Conservation (phyloP, 2,329 filamentous ascomycete genomes). For the Helminthosporium solani region DNA sequence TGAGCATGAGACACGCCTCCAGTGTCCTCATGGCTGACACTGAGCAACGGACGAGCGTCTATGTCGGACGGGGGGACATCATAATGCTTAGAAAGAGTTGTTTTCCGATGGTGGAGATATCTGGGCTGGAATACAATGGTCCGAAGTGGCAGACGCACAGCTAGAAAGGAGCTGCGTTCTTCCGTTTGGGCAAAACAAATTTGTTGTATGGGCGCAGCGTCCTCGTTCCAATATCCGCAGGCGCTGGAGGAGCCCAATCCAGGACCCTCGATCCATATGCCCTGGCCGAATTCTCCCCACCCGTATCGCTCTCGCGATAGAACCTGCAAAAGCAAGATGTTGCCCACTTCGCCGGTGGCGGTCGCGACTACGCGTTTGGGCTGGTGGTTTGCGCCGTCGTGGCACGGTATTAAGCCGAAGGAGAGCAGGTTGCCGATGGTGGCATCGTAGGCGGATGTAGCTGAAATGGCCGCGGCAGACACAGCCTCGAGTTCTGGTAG, state of each 20-base stretch:
- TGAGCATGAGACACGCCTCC: constrained; percentile 61
- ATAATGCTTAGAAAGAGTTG: constrained; percentile 20
- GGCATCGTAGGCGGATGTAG: constrained; percentile 42
- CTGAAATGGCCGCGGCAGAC: constrained; percentile 34
- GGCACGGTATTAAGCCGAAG: constrained; percentile 57
- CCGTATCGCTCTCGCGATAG: constrained; percentile 55
- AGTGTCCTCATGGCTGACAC: constrained; percentile 54
- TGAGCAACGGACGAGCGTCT: constrained; percentile 56
- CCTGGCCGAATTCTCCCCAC: constrained; percentile 52
- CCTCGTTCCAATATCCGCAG: constrained; percentile 57
- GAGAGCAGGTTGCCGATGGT: constrained; percentile 51
- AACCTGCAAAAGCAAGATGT: constrained; percentile 58
- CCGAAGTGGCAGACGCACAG: constrained; percentile 49
- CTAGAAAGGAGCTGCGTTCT: constrained; percentile 50
- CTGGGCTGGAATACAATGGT: constrained; percentile 51
- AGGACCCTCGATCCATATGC: constrained; percentile 51
- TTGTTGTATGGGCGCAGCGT: constrained; percentile 56
- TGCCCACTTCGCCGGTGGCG: constrained; percentile 57
- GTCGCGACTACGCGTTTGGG: constrained; percentile 33
- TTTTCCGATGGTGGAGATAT: constrained; percentile 16
- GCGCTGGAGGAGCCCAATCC: constrained; percentile 46
- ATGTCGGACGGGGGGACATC: constrained; percentile 52
- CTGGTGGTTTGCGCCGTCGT: constrained; percentile 31
- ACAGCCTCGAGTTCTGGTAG: constrained; percentile 25
- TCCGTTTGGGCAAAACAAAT: constrained; percentile 52